Evolutionary conservation across 2,329 filamentous ascomycete species (phyloP).

Genomic region (Aspergillus udagawae): DNA sequence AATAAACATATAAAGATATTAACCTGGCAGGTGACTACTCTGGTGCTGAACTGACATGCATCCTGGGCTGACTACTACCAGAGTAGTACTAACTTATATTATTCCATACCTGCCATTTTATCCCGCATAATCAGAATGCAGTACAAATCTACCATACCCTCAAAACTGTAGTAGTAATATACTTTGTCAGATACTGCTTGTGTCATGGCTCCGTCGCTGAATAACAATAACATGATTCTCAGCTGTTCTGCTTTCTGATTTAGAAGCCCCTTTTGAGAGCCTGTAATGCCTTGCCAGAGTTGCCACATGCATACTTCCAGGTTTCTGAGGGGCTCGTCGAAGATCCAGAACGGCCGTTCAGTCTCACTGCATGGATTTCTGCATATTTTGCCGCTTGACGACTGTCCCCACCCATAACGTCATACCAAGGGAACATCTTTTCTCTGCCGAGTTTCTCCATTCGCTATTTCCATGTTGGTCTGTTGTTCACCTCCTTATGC

Average conservation of each 20-base stretch:
- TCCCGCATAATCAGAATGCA: no score
- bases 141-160: no score
- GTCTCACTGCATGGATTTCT: not conserved
- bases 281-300: not conserved
- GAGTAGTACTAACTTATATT: no score
- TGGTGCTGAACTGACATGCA: no score
- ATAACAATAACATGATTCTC: not conserved
- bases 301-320: not conserved
- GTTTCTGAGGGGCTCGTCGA: not conserved
- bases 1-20: no score
- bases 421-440: slow-evolving; percentile 28
- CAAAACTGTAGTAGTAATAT: not conserved
- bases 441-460: slow-evolving; percentile 19
- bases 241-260: not conserved
- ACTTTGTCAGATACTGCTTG: not conserved
- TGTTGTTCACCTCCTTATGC: slow-evolving; percentile 10
- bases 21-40: no score
- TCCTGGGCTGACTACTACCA: no score
- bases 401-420: slow-evolving; percentile 19
- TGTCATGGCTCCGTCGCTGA: not conserved
- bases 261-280: not conserved
- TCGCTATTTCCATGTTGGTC: slow-evolving; percentile 12
- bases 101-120: no score
- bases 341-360: not conserved
- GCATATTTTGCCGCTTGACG: slow-evolving; percentile 7